Evolutionary conservation across 2,329 filamentous ascomycete genomes (phyloP).

Genomic region (Cercospora zeina): DNA sequence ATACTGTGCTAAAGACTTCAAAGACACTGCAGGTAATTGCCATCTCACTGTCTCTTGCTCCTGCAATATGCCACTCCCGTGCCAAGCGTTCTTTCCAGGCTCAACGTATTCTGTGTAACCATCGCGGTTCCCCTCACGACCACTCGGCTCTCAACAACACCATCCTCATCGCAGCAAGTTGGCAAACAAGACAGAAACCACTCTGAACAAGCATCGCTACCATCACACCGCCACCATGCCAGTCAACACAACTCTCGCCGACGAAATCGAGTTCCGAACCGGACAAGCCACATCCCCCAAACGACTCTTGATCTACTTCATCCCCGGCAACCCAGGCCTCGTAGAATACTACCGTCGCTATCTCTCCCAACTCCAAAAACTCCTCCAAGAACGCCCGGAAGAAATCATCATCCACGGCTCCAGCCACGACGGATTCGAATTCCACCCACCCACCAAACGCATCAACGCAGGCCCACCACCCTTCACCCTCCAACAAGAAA

Average conservation of each 20-base stretch:
- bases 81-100: constrained; percentile 6
- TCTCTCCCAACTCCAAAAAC: constrained; percentile 56
- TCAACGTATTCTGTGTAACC: constrained; percentile 1
- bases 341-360: constrained; percentile 73
- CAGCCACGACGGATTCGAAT: constrained; percentile 49
- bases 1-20: background rate
- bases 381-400: constrained; percentile 29
- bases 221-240: background rate
- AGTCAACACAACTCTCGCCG: constrained; percentile 8
- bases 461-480: constrained; percentile 18
- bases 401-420: constrained; percentile 43
- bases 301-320: constrained; percentile 63
- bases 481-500: constrained; percentile 34
- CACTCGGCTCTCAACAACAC: background rate
- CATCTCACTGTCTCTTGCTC: constrained; percentile 3
- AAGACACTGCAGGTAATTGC: background rate
- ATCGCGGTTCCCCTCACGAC: background rate
- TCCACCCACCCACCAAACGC: constrained; percentile 21
- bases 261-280: constrained; percentile 7
- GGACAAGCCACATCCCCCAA: background rate
- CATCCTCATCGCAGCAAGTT: background rate
- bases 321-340: constrained; percentile 75
- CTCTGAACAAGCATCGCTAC: background rate
- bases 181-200: background rate
- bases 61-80: background rate